A percentile compares a stretch with the other conserved stretches of the same genome.
phyloP scores from a whole-genome alignment of 208 protist genomes.

The Crithidia mellificae region DNA sequence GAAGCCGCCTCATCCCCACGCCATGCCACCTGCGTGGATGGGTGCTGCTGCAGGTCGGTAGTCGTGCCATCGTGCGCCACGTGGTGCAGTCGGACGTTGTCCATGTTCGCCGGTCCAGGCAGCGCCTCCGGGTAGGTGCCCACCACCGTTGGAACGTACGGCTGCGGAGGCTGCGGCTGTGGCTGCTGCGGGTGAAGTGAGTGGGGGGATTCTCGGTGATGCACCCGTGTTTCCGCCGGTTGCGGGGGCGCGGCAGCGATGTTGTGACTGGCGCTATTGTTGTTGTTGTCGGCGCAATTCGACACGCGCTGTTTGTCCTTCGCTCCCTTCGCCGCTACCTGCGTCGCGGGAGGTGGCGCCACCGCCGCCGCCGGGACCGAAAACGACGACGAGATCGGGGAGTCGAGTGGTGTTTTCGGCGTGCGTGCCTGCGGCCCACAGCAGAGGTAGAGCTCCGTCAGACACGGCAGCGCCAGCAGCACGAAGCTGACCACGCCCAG shows the following conservation, averaged over 20 bases:
- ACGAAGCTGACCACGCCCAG: not conserved
- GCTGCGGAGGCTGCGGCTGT: not conserved
- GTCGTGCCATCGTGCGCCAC: not conserved
- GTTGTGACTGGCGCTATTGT: not conserved
- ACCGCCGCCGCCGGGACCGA: not conserved
- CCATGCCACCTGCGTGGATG: constrained; percentile 9
- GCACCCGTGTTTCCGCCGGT: too few relatives aligned
- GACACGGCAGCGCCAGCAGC: not conserved
- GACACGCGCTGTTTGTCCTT: not conserved
- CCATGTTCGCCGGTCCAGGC: constrained; percentile 3
- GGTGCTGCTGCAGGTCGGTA: not conserved
- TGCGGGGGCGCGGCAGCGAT: not conserved
- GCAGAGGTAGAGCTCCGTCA: constrained; percentile 10
- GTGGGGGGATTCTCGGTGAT: too few relatives aligned
- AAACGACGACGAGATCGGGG: not conserved
- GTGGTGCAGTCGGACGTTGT: constrained; percentile 3
- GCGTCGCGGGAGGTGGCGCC: not conserved
- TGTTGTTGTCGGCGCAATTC: too few relatives aligned
- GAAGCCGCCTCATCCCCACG: not conserved
- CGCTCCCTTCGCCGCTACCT: not conserved
- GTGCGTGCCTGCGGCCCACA: not conserved
- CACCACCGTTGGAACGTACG: constrained; percentile 10
- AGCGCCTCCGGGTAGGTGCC: constrained; percentile 15
- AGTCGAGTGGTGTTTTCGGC: not conserved
- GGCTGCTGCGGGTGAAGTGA: too few relatives aligned